A percentile compares a stretch with the other conserved stretches of the same genome.
These are phyloP conservation scores for Microthlaspi erraticum DNA, from an alignment of 345 rosid genomes.

Conservation along the genomic window DNA sequence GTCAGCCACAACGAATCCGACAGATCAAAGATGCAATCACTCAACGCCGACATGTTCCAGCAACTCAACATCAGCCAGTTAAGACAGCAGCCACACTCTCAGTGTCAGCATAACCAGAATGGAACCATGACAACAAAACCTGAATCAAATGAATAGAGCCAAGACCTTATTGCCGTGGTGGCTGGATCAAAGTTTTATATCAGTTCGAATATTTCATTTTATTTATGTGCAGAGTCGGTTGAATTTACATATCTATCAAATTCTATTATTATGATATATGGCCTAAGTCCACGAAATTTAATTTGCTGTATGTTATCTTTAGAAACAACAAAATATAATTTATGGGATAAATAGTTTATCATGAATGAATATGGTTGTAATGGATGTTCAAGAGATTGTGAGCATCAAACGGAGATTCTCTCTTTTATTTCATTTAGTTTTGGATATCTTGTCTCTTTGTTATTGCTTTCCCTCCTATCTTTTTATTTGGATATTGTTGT, in stretches of 20 bases:
- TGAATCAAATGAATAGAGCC: constrained; percentile 60
- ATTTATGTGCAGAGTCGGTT: constrained; percentile 40
- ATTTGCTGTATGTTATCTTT: constrained; percentile 20
- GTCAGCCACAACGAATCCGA: constrained; percentile 39
- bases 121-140: constrained; percentile 53
- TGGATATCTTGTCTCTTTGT: no score
- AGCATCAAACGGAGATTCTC: constrained; percentile 28
- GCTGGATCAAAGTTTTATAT: constrained; percentile 8
- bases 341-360: constrained; percentile 24
- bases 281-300: constrained; percentile 30
- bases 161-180: constrained; percentile 29
- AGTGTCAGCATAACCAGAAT: constrained; percentile 52
- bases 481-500: no score
- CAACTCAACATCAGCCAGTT: constrained; percentile 45
- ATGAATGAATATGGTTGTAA: constrained; percentile 24
- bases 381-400: not conserved
- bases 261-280: constrained; percentile 2
- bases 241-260: constrained; percentile 16
- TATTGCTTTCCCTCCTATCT: no score
- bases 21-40: constrained; percentile 45
- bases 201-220: not conserved
- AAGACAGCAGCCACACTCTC: constrained; percentile 39
- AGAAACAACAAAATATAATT: constrained; percentile 25
- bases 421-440: constrained; percentile 7
- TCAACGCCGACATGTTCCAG: constrained; percentile 44